These are phyloP conservation scores for Suhomyces chickasaworum DNA, from an alignment of 1,139 yeast species.

Conservation along the genomic window DNA sequence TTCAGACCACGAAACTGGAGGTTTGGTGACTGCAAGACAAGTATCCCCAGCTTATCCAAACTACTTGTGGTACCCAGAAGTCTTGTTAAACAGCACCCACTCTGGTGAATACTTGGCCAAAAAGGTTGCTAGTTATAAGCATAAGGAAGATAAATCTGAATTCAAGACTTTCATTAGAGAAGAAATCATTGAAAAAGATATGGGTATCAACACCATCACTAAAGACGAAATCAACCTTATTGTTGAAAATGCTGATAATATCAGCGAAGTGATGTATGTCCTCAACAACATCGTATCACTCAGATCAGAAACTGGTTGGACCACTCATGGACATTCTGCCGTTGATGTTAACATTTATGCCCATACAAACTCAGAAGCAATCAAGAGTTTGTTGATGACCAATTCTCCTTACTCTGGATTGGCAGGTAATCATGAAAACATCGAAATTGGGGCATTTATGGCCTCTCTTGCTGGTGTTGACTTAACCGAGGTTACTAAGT, in stretches of 20 bases:
- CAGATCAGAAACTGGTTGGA: conserved; percentile 33
- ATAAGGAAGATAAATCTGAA: conserved; percentile 10
- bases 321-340: conserved; percentile 33
- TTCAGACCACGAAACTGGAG: conserved; percentile 34
- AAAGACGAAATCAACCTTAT: conserved; percentile 20
- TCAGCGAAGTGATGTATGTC: conserved; percentile 26
- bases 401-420: conserved; percentile 44
- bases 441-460: conserved; percentile 75
- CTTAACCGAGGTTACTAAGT: conserved; percentile 51
- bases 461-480: conserved; percentile 57
- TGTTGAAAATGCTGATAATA: conserved; percentile 15
- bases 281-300: conserved; percentile 31
- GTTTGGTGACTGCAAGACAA: conserved; percentile 65
- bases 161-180: conserved; percentile 16
- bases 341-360: conserved; percentile 34
- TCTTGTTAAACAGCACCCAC: conserved; percentile 26
- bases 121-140: conserved; percentile 15
- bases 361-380: conserved; percentile 37
- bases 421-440: conserved; percentile 82
- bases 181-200: conserved; percentile 22
- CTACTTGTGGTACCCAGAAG: conserved; percentile 30
- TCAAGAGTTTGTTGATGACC: conserved; percentile 37
- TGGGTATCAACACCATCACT: conserved; percentile 25
- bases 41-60: conserved; percentile 42
- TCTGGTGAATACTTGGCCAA: conserved; percentile 29